Base-by-base conservation (phyloP, 1,139 yeast species). In the Blastobotrys ciferrii region DNA sequence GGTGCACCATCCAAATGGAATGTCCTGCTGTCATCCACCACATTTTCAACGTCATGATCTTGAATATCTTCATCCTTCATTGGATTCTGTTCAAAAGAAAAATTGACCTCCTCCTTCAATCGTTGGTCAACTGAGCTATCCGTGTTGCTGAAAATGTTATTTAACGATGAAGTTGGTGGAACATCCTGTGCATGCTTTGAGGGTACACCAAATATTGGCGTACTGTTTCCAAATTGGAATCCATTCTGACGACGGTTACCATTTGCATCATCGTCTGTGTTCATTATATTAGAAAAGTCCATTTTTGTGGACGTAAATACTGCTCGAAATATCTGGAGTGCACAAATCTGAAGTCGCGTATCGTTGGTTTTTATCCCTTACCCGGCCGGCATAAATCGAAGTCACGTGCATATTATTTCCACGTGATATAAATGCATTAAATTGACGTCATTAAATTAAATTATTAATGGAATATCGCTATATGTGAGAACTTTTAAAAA, bases 1-100 rank as follows among this genome's bases (percentile, higher is more conserved):
- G 70, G 72, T 15, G 65, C 65, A 2, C 51, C 58, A 11, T 48
- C 52, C 14, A 56, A 40, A 14, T 33, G 20, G 9, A 33, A 13
- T 11, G 19, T 33, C 20, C 18, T 14, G 12, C 17, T 6, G 33
- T 42, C 33, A 33, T 20, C 32, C 17, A 20, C 31, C 7, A 4
- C 18, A 13, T 20, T 15, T 3, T 20, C 42, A 20, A n/a, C 12
- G 4, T 13, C 32, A 6, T n/a, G 18, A 13, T 38, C 17, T 3
- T 20, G 13, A 11, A 6, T 18, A 13, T 38, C 13, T 3, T 20
- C 32, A 4, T 38, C 17, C n/a, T n/a, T n/a, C n/a, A n/a, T n/a
- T 9, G 28, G 9, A 38, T 20, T 20, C 25, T 9, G 18, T 33
- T 33, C 38, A 17, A 33, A 33, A 13, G 38, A 33, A 33, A 33